These are phyloP conservation scores for Apiospora aurea DNA, from an alignment of 2,329 filamentous ascomycete genomes.

Conservation along the genomic window DNA sequence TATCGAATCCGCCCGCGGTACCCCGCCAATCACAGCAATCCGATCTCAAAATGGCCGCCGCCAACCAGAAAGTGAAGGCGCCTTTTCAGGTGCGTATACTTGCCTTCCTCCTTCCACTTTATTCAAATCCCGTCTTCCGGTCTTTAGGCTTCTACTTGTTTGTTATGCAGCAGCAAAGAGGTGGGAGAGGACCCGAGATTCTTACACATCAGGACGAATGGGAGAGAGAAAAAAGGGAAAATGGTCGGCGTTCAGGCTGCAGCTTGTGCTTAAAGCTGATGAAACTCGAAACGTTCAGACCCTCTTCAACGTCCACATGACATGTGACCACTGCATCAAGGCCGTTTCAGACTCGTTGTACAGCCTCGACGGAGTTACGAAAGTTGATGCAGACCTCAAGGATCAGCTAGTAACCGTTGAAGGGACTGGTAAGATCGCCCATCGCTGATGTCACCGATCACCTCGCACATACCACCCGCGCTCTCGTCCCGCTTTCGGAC, in stretches of 20 bases:
- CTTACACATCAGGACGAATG: not conserved
- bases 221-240: not conserved
- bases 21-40: slow-evolving; percentile 24
- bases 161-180: not conserved
- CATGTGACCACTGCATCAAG: slow-evolving; percentile 88
- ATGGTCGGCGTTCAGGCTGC: slow-evolving; percentile 9
- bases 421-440: slow-evolving; percentile 69
- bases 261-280: slow-evolving; percentile 29
- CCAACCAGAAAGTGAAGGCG: slow-evolving; percentile 41
- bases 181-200: not conserved
- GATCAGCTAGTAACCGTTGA: slow-evolving; percentile 85
- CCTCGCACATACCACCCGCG: not conserved
- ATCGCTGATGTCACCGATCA: slow-evolving; percentile 19
- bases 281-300: slow-evolving; percentile 64
- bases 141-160: not conserved
- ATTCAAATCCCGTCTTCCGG: not conserved
- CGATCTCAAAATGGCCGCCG: slow-evolving; percentile 36
- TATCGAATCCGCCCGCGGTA: not conserved
- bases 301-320: slow-evolving; percentile 92
- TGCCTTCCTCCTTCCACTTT: not conserved
- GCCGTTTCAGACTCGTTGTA: slow-evolving; percentile 82
- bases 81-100: slow-evolving; percentile 43
- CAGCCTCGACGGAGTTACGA: slow-evolving; percentile 79
- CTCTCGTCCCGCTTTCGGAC: not conserved
- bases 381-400: slow-evolving; percentile 81